Conservation (phyloP, 1,139 yeast genomes). For the Zygoascus meyerae region DNA sequence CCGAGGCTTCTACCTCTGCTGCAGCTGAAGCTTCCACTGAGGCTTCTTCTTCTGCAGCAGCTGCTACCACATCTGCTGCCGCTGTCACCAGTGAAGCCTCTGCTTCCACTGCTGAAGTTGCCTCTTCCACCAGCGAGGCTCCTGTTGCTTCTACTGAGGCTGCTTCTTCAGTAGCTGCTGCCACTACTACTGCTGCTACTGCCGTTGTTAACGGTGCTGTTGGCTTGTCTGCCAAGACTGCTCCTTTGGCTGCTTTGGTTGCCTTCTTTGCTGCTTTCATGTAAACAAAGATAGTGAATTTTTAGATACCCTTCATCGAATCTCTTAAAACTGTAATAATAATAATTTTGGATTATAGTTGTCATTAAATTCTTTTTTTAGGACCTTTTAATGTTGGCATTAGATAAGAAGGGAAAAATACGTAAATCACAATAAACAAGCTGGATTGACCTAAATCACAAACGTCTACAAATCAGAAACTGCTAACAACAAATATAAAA, state of each 20-base stretch:
- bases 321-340: not conserved
- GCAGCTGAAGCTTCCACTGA: conserved; percentile 7
- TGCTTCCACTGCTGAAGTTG: conserved; percentile 6
- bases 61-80: conserved; percentile 11
- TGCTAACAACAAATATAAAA: not conserved
- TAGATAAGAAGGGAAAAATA: not conserved
- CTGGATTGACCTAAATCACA: not conserved
- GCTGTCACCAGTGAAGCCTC: conserved; percentile 7
- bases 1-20: conserved; percentile 11
- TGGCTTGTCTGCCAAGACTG: conserved; percentile 3
- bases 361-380: not conserved
- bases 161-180: conserved; percentile 1
- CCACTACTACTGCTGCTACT: conserved; percentile 3
- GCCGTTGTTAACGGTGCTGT: conserved; percentile 1
- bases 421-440: not conserved
- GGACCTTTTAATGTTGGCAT: no score
- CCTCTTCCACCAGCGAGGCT: conserved; percentile 6
- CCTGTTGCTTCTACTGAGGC: conserved; percentile 7
- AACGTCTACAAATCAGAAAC: not conserved
- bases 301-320: not conserved
- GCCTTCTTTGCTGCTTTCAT: conserved; percentile 5
- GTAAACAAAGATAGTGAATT: not conserved
- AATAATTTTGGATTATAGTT: not conserved
- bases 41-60: conserved; percentile 7
- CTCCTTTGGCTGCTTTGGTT: conserved; percentile 3